Percentiles rank a stretch among this genome's conserved stretches.
These are phyloP conservation scores for Botrytis medusae DNA, from an alignment of 2,329 filamentous ascomycete genomes.

Conservation along the genomic window DNA sequence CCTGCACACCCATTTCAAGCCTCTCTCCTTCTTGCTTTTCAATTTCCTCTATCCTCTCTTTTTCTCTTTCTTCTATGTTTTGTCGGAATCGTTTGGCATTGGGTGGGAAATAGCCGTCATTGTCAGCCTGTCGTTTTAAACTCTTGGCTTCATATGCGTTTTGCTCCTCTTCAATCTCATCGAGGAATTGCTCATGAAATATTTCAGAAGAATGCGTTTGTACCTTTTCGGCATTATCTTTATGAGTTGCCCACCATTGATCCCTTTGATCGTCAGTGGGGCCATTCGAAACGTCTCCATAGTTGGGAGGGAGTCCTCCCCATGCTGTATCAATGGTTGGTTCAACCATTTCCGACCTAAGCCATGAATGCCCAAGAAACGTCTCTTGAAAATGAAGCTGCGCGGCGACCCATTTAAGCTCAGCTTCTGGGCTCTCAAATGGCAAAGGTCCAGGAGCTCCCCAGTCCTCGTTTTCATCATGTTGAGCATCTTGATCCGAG, in stretches of 20 bases:
- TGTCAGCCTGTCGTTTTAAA: constrained; percentile 1
- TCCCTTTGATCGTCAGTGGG: neutral
- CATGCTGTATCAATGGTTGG: constrained; percentile 14
- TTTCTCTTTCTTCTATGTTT: neutral
- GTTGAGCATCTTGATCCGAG: neutral
- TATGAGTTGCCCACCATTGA: neutral
- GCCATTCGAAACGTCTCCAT: neutral
- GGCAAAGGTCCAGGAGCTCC: constrained; percentile 19
- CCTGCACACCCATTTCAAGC: neutral
- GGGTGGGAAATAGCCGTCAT: constrained; percentile 14
- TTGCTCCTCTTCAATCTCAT: neutral
- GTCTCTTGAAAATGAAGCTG: constrained; percentile 10
- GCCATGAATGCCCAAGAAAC: neutral
- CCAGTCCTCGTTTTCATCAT: neutral
- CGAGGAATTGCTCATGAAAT: neutral
- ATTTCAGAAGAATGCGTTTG: neutral
- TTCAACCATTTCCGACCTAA: constrained; percentile 1
- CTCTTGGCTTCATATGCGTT: neutral
- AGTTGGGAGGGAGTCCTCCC: neutral
- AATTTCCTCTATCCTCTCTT: neutral
- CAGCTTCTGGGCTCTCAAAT: constrained; percentile 9
- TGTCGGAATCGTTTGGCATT: constrained; percentile 12
- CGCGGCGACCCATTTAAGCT: constrained; percentile 20
- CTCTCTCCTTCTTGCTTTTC: neutral
- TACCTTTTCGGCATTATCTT: no score